Percentiles rank a stretch among this genome's conserved stretches.
Conservation (phyloP, 805 yeast genomes). For the Starmerella cellae region DNA sequence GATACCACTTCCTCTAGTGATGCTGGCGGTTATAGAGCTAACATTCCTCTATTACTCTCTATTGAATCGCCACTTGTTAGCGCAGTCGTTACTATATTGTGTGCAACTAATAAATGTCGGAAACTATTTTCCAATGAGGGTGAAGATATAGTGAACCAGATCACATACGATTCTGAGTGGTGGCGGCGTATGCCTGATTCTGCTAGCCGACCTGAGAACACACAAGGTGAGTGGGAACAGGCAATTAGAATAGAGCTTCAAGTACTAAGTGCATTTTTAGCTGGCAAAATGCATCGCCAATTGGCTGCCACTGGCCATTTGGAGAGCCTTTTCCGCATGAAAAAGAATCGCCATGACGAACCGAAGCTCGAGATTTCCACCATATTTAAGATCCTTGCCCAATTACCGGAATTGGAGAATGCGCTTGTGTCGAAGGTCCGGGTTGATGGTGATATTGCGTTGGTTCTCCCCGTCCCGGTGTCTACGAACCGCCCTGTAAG, state of each 20-base stretch:
- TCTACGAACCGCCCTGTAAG: background rate
- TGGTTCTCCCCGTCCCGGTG: constrained; percentile 5
- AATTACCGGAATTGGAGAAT: background rate
- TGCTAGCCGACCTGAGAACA: background rate
- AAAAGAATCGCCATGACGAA: background rate
- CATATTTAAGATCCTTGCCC: background rate
- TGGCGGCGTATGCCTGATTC: constrained; percentile 3
- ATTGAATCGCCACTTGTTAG: constrained; percentile 9
- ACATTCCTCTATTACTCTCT: constrained; percentile 2
- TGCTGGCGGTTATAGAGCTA: background rate
- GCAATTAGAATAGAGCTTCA: constrained; percentile 9
- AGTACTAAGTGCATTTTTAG: constrained; percentile 9
- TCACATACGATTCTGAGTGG: constrained; percentile 12
- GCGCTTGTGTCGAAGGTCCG: background rate
- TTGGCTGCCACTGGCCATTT: constrained; percentile 5
- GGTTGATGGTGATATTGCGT: background rate
- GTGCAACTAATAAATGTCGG: constrained; percentile 3
- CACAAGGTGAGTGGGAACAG: constrained; percentile 6
- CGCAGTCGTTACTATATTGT: constrained; percentile 6
- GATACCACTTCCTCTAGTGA: constrained; percentile 2
- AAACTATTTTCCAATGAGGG: constrained; percentile 9
- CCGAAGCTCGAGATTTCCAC: background rate
- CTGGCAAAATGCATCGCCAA: constrained; percentile 5
- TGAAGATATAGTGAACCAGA: constrained; percentile 2
- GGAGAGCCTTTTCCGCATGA: constrained; percentile 5